These are phyloP conservation scores for Paecilomyces niveus DNA, from an alignment of 2,329 filamentous ascomycete genomes.

Conservation along the genomic window DNA sequence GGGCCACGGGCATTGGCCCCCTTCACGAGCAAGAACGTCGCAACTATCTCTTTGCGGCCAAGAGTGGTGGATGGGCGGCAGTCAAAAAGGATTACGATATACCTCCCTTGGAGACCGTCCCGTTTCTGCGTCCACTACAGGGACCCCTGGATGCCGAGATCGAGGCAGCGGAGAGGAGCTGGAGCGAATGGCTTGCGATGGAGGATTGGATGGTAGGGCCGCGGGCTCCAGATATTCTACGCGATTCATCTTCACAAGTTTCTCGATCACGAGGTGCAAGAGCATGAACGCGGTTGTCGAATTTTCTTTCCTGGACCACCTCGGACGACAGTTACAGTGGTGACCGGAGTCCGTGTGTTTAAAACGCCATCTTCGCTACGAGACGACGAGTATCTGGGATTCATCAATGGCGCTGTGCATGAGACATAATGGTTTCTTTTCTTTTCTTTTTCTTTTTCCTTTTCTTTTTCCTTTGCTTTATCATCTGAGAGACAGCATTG, in stretches of 20 bases:
- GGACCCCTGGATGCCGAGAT: constrained; percentile 73
- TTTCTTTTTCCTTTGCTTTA: neutral
- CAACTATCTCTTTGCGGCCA: constrained; percentile 93
- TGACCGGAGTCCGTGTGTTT: neutral
- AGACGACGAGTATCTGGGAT: neutral
- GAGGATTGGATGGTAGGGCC: constrained; percentile 98
- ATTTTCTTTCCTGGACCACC: neutral
- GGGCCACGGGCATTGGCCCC: constrained; percentile 69
- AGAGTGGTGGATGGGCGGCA: constrained; percentile 80
- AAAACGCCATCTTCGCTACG: neutral
- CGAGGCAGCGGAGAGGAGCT: constrained; percentile 69
- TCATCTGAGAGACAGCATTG: neutral
- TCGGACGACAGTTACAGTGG: neutral
- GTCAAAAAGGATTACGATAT: constrained; percentile 92
- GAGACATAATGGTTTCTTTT: neutral
- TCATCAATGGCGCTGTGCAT: neutral
- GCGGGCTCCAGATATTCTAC: constrained; percentile 51
- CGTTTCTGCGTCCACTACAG: constrained; percentile 79
- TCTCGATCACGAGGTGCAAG: constrained; percentile 26
- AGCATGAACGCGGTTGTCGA: constrained; percentile 10
- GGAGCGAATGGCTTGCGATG: constrained; percentile 95
- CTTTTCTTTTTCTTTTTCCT: neutral
- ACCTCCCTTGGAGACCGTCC: constrained; percentile 71
- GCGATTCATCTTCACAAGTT: constrained; percentile 29
- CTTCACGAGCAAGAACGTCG: constrained; percentile 83